Evolutionary conservation across 345 rosid species (phyloP), one percentile per base, ranked within the genome.

Genomic region (Camelina hispida): DNA sequence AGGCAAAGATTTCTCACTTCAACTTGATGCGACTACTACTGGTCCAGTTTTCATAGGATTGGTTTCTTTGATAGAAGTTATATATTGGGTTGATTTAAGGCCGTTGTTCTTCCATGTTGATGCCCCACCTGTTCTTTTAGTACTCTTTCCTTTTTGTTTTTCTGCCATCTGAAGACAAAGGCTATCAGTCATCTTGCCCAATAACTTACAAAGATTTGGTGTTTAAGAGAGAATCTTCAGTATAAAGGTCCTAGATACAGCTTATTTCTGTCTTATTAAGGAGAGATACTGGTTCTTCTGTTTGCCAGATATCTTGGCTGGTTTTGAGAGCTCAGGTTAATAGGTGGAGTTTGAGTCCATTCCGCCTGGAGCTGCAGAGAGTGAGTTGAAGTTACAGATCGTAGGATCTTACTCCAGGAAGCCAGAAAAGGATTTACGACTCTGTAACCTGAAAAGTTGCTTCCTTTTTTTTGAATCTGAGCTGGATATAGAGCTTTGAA

Each of bases 101-200:
- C 80, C 77, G 68, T 77, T 77, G 32, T 58, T 75, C 47, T 62
- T 38, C 28, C 17, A 5, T 66, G 22, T 23, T 69, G 22, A 30
- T 65, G 72, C 42, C 68, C 80, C 77, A 71, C 76, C 28, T 71
- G 32, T 66, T 71, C 13, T 35, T 71, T 55, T 37, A 35, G 66
- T 76, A 69, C 71, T 69, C 0, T 54, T 8, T 76, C 14, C 55
- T 17, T 69, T 54, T 76, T 69, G 69, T 76, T 61, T 76, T 40
- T 9, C 42, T 76, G 13, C 43, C 70, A 34, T 76, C 75, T 62
- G 23, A 38, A 20, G 38, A 34, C 20, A 32, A 68, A 32, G 54
- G 48, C 67, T 48, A 28, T 25, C 65, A 4, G 2, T 73, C 77
- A 22, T 34, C 15, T 30, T 56, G 34, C 51, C 2, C 47, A 67